Conservation (phyloP, 371 early-diverging fungal genomes). For the Nosema muscidifuracis region DNA sequence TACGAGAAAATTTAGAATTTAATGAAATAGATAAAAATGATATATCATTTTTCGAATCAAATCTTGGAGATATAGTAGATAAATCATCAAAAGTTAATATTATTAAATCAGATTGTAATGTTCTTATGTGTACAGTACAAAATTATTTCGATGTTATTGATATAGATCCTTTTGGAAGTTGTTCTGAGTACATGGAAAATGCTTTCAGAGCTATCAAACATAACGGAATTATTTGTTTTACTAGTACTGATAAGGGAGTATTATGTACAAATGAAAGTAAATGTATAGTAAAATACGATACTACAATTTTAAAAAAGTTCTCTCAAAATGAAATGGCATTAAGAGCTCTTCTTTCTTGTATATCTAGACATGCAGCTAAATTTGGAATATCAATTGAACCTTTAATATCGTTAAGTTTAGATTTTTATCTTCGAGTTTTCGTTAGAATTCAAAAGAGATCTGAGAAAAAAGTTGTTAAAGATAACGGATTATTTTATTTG, state of each 20-base stretch:
- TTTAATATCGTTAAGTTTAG: constrained; percentile 82
- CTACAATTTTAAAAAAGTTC: constrained; percentile 46
- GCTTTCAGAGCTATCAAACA: constrained; percentile 83
- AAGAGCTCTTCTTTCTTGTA: constrained; percentile 75
- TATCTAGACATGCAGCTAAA: constrained; percentile 77
- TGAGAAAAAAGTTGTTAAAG: constrained; percentile 16
- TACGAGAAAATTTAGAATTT: constrained; percentile 73
- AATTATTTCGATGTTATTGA: constrained; percentile 64
- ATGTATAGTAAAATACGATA: constrained; percentile 79
- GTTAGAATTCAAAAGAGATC: constrained; percentile 74
- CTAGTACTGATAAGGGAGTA: constrained; percentile 95
- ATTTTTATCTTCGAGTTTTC: constrained; percentile 96
- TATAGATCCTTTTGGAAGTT: constrained; percentile 94
- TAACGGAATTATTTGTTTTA: constrained; percentile 89
- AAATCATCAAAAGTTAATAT: constrained; percentile 28
- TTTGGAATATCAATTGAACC: constrained; percentile 79
- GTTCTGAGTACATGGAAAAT: constrained; percentile 85
- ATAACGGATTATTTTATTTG: constrained; percentile 47
- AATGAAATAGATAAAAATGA: constrained; percentile 72
- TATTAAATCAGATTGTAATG: constrained; percentile 59
- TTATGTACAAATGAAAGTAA: constrained; percentile 70
- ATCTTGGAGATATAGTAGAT: constrained; percentile 1
- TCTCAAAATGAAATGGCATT: constrained; percentile 59
- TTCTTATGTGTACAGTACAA: constrained; percentile 50
- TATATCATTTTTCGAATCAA: constrained; percentile 69